Conservation (phyloP, 306 rosid species). For the Hippophae gyantsensis region DNA sequence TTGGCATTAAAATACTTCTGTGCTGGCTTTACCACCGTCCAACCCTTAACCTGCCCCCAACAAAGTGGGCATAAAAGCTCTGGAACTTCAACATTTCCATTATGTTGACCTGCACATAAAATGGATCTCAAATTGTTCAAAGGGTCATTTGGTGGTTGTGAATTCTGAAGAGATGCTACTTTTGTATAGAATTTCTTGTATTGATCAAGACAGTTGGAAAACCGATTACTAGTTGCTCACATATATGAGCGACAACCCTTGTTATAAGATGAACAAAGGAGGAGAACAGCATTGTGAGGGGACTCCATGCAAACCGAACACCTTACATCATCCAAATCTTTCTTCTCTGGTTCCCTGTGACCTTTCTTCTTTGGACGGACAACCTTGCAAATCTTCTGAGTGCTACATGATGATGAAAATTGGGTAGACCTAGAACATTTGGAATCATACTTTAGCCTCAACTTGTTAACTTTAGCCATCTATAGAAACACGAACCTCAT, state of each 20-base stretch:
- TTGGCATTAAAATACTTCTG: slow-evolving; percentile 66
- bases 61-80: slow-evolving; percentile 97
- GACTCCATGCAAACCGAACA: slow-evolving; percentile 97
- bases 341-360: slow-evolving; percentile 45
- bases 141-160: slow-evolving; percentile 22
- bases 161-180: slow-evolving; percentile 37
- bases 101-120: slow-evolving; percentile 36
- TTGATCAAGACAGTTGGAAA: slow-evolving; percentile 91
- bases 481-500: slow-evolving; percentile 23
- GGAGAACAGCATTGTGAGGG: slow-evolving; percentile 96
- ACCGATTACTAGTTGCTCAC: slow-evolving; percentile 91
- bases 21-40: slow-evolving; percentile 92
- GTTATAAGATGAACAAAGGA: slow-evolving; percentile 91
- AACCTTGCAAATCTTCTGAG: slow-evolving; percentile 35
- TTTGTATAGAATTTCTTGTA: slow-evolving; percentile 84
- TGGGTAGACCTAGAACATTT: slow-evolving; percentile 13
- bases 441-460: slow-evolving; percentile 12
- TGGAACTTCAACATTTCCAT: slow-evolving; percentile 36
- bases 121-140: slow-evolving; percentile 28
- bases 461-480: slow-evolving; percentile 41
- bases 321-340: slow-evolving; percentile 71
- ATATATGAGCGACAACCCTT: slow-evolving; percentile 96
- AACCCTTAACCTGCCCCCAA: slow-evolving; percentile 90
- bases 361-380: slow-evolving; percentile 35
- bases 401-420: slow-evolving; percentile 28